These are phyloP conservation scores for Saturnispora quitensis DNA, from an alignment of 805 yeast genomes.

Conservation along the genomic window DNA sequence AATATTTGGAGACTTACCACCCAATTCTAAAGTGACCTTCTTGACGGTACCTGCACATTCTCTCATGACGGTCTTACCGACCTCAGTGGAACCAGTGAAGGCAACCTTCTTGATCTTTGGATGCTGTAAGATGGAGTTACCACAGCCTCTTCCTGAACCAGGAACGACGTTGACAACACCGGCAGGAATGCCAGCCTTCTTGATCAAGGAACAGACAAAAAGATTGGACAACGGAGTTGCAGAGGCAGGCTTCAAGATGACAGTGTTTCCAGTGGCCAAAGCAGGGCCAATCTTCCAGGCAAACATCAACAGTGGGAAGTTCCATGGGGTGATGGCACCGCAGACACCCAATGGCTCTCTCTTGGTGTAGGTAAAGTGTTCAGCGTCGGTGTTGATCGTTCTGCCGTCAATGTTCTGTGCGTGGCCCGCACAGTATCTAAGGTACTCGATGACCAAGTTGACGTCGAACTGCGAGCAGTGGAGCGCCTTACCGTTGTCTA, in stretches of 20 bases:
- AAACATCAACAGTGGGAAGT: constrained; percentile 73
- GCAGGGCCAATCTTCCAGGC: constrained; percentile 79
- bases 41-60: constrained; percentile 64
- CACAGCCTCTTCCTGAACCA: constrained; percentile 81
- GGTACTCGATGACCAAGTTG: constrained; percentile 50
- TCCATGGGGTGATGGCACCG: constrained; percentile 83
- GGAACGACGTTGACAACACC: constrained; percentile 85
- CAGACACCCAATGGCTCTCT: constrained; percentile 76
- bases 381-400: constrained; percentile 51
- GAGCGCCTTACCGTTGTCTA: constrained; percentile 72
- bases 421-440: constrained; percentile 67
- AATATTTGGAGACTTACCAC: constrained; percentile 86
- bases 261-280: constrained; percentile 66
- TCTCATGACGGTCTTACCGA: constrained; percentile 67
- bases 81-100: constrained; percentile 90
- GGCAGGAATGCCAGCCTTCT: constrained; percentile 82
- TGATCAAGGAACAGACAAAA: constrained; percentile 56
- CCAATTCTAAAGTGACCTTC: constrained; percentile 76
- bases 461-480: constrained; percentile 61
- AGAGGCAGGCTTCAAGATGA: constrained; percentile 67
- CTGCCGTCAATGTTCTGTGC: constrained; percentile 64
- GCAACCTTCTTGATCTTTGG: constrained; percentile 82
- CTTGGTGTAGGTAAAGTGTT: constrained; percentile 56
- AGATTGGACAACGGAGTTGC: constrained; percentile 78
- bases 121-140: constrained; percentile 71